Evolutionary conservation across 306 rosid genomes (phyloP).

Genomic region (Cucurbita maxima): DNA sequence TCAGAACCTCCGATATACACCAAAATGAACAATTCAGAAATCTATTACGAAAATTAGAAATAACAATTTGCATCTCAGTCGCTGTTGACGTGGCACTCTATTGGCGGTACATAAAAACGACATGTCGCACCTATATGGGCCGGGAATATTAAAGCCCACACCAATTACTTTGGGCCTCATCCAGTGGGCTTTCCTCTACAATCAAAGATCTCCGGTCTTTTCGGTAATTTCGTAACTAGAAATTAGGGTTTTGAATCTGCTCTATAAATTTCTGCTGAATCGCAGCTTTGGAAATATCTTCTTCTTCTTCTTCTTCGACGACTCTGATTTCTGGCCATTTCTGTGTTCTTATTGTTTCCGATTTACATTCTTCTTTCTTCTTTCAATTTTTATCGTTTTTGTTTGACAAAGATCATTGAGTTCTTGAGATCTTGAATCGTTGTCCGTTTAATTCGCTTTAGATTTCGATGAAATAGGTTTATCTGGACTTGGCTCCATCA

Average conservation of each 20-base stretch:
- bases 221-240: not conserved
- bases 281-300: not conserved
- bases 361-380: too few species aligned
- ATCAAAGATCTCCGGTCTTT: not conserved
- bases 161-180: not conserved
- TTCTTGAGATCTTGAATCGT: not conserved
- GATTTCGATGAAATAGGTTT: not conserved
- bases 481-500: conserved; percentile 23
- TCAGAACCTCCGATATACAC: not conserved
- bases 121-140: not conserved
- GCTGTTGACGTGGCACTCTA: conserved; percentile 6
- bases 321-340: not conserved
- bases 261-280: not conserved
- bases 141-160: not conserved
- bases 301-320: not conserved
- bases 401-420: too few species aligned
- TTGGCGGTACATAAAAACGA: not conserved
- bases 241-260: not conserved
- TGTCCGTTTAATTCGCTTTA: not conserved
- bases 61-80: not conserved
- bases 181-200: not conserved
- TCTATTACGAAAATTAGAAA: not conserved
- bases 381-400: not conserved
- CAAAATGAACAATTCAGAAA: not conserved
- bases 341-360: too few species aligned